phyloP scores from a whole-genome alignment of 2,329 filamentous ascomycete species.

The Cladosporium colombiae region DNA sequence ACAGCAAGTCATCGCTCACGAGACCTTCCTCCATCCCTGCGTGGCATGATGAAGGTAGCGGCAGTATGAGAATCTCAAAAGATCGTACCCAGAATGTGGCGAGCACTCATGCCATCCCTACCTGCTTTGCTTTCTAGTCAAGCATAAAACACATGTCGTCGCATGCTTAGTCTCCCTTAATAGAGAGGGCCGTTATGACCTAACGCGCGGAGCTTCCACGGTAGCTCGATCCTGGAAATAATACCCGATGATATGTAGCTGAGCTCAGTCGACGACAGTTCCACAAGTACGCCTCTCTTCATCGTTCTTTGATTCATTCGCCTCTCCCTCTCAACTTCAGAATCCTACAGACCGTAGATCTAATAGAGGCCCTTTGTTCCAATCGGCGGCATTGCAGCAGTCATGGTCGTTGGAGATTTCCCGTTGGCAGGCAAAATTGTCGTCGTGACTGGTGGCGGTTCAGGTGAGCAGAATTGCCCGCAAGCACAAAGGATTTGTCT shows the following conservation, averaged over 20 bases:
- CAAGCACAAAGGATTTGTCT: neutral
- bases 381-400: neutral
- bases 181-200: neutral
- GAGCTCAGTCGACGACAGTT: neutral
- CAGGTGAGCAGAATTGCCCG: neutral
- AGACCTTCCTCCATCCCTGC: too few species aligned
- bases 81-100: neutral
- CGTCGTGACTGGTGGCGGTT: slow-evolving; percentile 32
- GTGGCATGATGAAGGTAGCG: too few species aligned
- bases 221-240: neutral
- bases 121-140: too few species aligned
- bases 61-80: too few species aligned
- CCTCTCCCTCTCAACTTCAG: neutral
- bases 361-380: neutral
- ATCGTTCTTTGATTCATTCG: neutral
- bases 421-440: slow-evolving; percentile 28
- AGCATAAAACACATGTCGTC: neutral
- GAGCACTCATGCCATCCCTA: neutral
- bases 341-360: neutral
- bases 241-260: neutral
- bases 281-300: neutral
- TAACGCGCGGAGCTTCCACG: slow-evolving; percentile 7
- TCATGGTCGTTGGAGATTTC: slow-evolving; percentile 31
- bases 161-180: neutral
- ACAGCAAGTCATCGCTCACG: too few species aligned